Evolutionary conservation across 441 rosid species (phyloP).

Genomic region (Pelargonium cotyledonis): DNA sequence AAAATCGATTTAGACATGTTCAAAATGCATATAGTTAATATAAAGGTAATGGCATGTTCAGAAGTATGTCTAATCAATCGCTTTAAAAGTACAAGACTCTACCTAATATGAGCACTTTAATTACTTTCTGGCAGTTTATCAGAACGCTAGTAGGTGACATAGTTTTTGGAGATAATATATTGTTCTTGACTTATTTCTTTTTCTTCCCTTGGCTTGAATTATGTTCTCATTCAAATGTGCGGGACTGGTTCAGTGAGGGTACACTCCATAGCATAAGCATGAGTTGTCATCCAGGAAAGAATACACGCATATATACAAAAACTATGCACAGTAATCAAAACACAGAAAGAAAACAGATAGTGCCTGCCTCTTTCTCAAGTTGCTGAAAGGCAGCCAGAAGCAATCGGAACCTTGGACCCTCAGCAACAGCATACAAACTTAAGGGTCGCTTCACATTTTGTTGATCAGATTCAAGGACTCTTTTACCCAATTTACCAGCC

Average conservation of each 20-base stretch:
- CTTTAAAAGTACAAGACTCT: no score
- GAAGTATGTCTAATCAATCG: no score
- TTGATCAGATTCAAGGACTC: conserved; percentile 39
- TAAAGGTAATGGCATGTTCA: no score
- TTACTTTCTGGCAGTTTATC: neutral
- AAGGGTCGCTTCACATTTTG: conserved; percentile 39
- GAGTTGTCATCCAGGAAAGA: neutral
- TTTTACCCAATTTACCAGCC: conserved; percentile 34
- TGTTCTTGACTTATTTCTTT: neutral
- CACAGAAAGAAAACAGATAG: conserved; percentile 24
- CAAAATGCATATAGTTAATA: no score
- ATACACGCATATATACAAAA: neutral
- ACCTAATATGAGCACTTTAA: neutral
- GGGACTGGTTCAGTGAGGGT: neutral
- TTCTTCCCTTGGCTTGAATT: neutral
- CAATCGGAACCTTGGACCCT: conserved; percentile 59
- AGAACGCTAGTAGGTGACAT: neutral
- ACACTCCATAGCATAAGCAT: neutral
- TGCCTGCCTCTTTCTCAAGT: conserved; percentile 76
- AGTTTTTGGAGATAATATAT: neutral
- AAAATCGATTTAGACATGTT: no score
- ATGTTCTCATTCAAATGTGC: neutral
- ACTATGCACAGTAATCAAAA: conserved; percentile 11
- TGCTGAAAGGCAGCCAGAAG: conserved; percentile 67
- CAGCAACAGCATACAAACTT: conserved; percentile 64